phyloP scores from a whole-genome alignment of 2,329 filamentous ascomycete genomes.

The Botrytis galanthina region DNA sequence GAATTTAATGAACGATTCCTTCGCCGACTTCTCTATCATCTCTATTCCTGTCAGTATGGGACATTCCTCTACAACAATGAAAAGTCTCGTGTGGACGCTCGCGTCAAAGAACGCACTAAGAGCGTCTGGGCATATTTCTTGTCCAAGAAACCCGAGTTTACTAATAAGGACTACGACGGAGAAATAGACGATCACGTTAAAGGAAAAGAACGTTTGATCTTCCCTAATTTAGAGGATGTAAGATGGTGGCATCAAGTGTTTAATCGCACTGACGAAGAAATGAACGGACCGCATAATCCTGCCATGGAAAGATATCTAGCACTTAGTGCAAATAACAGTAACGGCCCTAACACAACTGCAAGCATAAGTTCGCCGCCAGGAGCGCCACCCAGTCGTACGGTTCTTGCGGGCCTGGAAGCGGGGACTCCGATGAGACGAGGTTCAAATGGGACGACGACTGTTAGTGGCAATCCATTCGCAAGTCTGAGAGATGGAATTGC shows the following conservation, averaged over 20 bases:
- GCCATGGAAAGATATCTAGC: conserved; percentile 41
- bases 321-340: conserved; percentile 13
- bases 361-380: conserved; percentile 5
- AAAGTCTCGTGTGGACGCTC: conserved; percentile 74
- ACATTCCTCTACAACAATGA: conserved; percentile 96
- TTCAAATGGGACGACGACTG: conserved; percentile 37
- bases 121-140: conserved; percentile 98
- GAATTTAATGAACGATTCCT: conserved; percentile 97
- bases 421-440: conserved; percentile 28
- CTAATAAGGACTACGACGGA: conserved; percentile 74
- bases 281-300: conserved; percentile 70
- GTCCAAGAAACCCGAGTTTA: conserved; percentile 73
- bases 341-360: neutral
- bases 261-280: conserved; percentile 82
- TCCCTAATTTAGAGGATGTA: conserved; percentile 74
- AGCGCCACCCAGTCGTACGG: neutral
- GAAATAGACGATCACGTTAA: conserved; percentile 74
- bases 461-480: conserved; percentile 40
- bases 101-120: conserved; percentile 67
- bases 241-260: conserved; percentile 93
- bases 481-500: conserved; percentile 47
- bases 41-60: conserved; percentile 94
- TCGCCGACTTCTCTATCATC: conserved; percentile 82
- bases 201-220: conserved; percentile 78
- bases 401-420: conserved; percentile 12